These are phyloP conservation scores for Aspergillus pseudoterreus DNA, from an alignment of 2,329 filamentous ascomycete species.

Conservation along the genomic window DNA sequence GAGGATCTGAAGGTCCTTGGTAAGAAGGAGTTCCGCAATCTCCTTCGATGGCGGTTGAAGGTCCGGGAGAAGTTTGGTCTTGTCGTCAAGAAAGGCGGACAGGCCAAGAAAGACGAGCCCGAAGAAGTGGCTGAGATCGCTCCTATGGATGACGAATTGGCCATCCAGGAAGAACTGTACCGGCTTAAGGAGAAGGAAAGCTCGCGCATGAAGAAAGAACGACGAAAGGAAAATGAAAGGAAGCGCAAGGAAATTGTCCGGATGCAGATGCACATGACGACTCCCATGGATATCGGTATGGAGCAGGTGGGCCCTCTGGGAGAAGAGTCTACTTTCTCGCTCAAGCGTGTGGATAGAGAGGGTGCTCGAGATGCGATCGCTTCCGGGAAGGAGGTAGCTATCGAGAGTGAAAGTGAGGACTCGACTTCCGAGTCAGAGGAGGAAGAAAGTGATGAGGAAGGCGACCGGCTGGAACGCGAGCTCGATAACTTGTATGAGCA, in stretches of 20 bases:
- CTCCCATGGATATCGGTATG: conserved; percentile 91
- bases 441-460: conserved; percentile 69
- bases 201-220: conserved; percentile 74
- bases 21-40: conserved; percentile 86
- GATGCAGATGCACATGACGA: conserved; percentile 95
- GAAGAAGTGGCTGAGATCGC: conserved; percentile 80
- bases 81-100: conserved; percentile 64
- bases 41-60: conserved; percentile 84
- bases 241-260: conserved; percentile 94
- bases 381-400: conserved; percentile 72
- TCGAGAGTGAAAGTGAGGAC: conserved; percentile 58
- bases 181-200: conserved; percentile 74
- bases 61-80: conserved; percentile 90
- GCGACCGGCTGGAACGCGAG: conserved; percentile 76
- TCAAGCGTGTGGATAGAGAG: conserved; percentile 76
- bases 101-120: conserved; percentile 48
- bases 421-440: conserved; percentile 55
- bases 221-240: conserved; percentile 83
- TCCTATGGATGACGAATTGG: conserved; percentile 90
- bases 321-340: conserved; percentile 78
- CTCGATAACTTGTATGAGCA: conserved; percentile 84
- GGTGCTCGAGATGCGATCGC: conserved; percentile 65
- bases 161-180: conserved; percentile 83
- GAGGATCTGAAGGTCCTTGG: conserved; percentile 84
- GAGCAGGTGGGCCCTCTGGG: conserved; percentile 77